Percentiles rank a stretch among this genome's conserved stretches.
Evolutionary conservation across 495 filamentous ascomycete genomes (phyloP).

Genomic region (Penicillium daleae): DNA sequence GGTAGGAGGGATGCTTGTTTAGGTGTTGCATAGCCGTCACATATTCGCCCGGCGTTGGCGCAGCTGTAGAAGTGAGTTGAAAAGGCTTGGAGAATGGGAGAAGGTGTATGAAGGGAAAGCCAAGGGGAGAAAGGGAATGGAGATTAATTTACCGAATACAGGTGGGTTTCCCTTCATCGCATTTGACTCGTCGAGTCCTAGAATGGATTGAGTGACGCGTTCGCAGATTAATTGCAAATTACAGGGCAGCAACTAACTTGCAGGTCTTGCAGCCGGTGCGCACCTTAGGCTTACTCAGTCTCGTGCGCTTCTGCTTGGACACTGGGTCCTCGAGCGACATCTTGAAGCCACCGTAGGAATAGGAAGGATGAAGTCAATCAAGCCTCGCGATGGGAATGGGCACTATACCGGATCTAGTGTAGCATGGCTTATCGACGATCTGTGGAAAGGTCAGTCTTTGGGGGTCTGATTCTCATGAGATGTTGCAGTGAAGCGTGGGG

Average conservation of each 20-base stretch:
- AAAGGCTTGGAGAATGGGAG: background rate
- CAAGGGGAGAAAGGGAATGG: no score
- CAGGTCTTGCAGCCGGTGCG: conserved; percentile 40
- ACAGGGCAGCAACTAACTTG: conserved; percentile 28
- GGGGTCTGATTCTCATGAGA: background rate
- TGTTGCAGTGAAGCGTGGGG: background rate
- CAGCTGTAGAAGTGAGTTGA: conserved; percentile 25
- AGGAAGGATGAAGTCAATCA: no score
- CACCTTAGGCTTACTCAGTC: conserved; percentile 37
- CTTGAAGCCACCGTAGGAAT: background rate
- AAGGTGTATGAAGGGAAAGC: background rate
- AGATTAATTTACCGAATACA: conserved; percentile 23
- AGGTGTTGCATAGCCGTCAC: conserved; percentile 32
- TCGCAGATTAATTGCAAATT: background rate
- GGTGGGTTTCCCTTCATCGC: conserved; percentile 38
- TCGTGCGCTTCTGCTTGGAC: conserved; percentile 10
- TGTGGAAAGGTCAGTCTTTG: background rate
- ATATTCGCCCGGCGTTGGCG: conserved; percentile 41
- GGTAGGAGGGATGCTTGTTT: conserved; percentile 3
- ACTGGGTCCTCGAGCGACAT: background rate
- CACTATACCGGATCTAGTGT: background rate
- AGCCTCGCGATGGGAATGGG: no score
- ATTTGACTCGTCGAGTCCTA: conserved; percentile 35
- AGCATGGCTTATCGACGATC: background rate
- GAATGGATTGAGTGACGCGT: background rate